These are phyloP conservation scores for Rosa hybrid DNA, from an alignment of 331 rosid genomes.

Conservation along the genomic window DNA sequence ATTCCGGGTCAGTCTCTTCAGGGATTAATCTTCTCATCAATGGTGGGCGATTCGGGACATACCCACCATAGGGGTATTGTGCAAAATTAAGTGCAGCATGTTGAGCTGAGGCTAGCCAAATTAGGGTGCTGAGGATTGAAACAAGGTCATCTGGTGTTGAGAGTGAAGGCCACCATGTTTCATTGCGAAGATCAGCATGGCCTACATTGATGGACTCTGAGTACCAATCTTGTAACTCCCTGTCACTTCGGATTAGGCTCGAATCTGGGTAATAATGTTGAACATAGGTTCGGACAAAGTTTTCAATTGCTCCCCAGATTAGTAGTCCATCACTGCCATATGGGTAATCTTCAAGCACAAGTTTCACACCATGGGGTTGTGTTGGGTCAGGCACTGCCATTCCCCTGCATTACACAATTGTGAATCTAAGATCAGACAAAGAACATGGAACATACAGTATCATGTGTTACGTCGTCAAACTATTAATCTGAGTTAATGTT, in stretches of 20 bases:
- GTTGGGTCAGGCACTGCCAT: conserved; percentile 85
- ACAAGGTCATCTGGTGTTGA: conserved; percentile 52
- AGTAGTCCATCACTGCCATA: conserved; percentile 80
- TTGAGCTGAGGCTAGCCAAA: conserved; percentile 92
- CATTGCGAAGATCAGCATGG: conserved; percentile 65
- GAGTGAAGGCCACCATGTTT: conserved; percentile 84
- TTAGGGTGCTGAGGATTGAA: conserved; percentile 60
- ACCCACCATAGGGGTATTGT: conserved; percentile 92
- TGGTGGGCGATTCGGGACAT: conserved; percentile 90
- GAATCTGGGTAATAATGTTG: conserved; percentile 73
- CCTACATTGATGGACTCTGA: conserved; percentile 84
- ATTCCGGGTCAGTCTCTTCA: conserved; percentile 68
- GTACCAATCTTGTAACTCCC: conserved; percentile 90
- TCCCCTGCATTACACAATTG: conserved; percentile 45
- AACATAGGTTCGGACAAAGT: conserved; percentile 73
- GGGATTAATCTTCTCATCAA: conserved; percentile 78
- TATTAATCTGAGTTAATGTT: not conserved
- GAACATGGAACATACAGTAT: not conserved
- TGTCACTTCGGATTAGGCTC: conserved; percentile 52
- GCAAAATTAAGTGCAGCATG: conserved; percentile 97
- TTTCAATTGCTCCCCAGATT: conserved; percentile 85
- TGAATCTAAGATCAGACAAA: not conserved
- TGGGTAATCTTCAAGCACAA: conserved; percentile 75
- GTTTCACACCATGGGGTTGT: conserved; percentile 81
- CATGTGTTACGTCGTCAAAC: not conserved